Percentiles rank a stretch among this genome's conserved stretches.
Evolutionary conservation across 768 basidiomycete species (phyloP).

Genomic region (Paxillus involutus): DNA sequence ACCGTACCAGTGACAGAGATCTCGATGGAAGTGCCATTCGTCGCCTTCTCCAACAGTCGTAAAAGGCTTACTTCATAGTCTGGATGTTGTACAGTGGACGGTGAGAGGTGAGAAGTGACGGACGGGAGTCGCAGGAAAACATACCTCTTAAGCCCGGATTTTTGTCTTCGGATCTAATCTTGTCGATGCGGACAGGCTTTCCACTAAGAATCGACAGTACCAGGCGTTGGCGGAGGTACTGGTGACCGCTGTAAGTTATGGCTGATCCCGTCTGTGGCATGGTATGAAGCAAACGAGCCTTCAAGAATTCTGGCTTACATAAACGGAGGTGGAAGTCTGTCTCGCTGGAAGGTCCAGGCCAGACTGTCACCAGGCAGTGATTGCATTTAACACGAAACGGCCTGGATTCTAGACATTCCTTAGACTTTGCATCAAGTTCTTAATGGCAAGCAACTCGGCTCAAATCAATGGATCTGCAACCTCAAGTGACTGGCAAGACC

Average conservation of each 20-base stretch:
- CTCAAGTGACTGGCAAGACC: conserved; percentile 50
- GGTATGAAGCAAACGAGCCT: background rate
- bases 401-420: conserved; percentile 10
- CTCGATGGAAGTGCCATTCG: conserved; percentile 93
- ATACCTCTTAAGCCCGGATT: conserved; percentile 92
- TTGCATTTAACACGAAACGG: background rate
- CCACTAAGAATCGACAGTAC: conserved; percentile 91
- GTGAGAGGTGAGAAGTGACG: background rate
- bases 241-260: conserved; percentile 75
- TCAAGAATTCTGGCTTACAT: conserved; percentile 22
- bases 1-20: conserved; percentile 89
- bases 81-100: conserved; percentile 26
- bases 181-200: conserved; percentile 78
- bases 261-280: conserved; percentile 43
- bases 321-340: conserved; percentile 2
- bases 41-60: conserved; percentile 83
- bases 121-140: conserved; percentile 8
- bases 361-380: background rate
- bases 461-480: conserved; percentile 37
- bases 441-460: conserved; percentile 23
- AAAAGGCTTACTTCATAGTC: conserved; percentile 94
- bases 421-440: conserved; percentile 11
- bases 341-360: no score
- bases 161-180: conserved; percentile 88
- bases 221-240: conserved; percentile 79